Percentiles rank a stretch among this genome's conserved stretches.
phyloP scores from a whole-genome alignment of 495 filamentous ascomycete genomes.

The Tuber microsphaerosporum region DNA sequence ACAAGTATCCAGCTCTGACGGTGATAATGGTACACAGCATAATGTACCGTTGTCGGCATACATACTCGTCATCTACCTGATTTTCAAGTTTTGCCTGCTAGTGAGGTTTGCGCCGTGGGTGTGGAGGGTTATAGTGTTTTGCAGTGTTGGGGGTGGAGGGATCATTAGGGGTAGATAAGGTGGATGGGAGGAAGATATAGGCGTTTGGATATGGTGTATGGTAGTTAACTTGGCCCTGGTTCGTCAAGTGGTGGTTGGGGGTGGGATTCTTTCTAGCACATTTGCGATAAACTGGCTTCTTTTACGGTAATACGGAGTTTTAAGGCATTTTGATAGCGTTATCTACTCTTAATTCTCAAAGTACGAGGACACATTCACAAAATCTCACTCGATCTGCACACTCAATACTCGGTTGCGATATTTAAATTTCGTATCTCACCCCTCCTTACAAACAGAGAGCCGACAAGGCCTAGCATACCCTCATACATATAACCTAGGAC shows the following conservation, averaged over 20 bases:
- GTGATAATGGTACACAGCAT: not conserved
- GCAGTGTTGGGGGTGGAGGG: not conserved
- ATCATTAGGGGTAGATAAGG: not conserved
- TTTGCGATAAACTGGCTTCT: not conserved
- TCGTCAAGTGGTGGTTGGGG: not conserved
- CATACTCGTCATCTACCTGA: not conserved
- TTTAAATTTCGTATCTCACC: not conserved
- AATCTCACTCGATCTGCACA: not conserved
- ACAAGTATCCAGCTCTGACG: not conserved
- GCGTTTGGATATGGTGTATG: no score
- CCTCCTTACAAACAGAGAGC: not conserved
- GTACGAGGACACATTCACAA: not conserved
- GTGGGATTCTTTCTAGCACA: not conserved
- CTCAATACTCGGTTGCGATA: not conserved
- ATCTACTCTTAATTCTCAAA: not conserved
- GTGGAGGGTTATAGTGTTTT: not conserved
- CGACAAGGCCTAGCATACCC: not conserved
- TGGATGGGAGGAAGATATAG: no score
- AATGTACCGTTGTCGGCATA: not conserved
- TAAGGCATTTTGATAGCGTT: not conserved
- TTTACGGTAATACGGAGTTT: not conserved
- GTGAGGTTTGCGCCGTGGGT: not conserved
- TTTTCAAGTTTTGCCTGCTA: not conserved
- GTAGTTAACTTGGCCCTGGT: not conserved
- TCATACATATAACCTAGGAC: not conserved